Conservation (phyloP, 2,329 filamentous ascomycete species). For the Cladobotryum mycophilum region DNA sequence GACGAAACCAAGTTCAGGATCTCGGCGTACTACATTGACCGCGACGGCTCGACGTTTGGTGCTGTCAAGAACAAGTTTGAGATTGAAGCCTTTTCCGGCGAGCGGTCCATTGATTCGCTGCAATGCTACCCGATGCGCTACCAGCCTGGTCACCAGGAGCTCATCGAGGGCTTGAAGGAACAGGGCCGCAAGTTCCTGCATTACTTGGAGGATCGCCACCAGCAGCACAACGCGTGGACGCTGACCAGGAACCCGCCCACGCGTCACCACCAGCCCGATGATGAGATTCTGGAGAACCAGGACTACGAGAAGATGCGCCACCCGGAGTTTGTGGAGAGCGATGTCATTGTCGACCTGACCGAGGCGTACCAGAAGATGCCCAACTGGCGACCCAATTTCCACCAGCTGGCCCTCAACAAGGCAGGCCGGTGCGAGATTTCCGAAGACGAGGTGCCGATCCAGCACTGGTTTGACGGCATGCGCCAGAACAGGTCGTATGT, state of each 20-base stretch:
- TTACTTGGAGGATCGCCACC: constrained; percentile 30
- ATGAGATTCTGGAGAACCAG: constrained; percentile 26
- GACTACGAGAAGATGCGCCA: constrained; percentile 30
- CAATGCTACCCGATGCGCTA: constrained; percentile 35
- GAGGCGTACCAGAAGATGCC: constrained; percentile 35
- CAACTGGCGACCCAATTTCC: constrained; percentile 30
- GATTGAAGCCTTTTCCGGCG: constrained; percentile 31
- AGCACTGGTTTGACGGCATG: constrained; percentile 30
- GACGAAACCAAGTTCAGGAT: constrained; percentile 28
- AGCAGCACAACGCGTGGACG: constrained; percentile 37
- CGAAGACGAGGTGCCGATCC: constrained; percentile 31
- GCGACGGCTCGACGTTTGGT: constrained; percentile 33
- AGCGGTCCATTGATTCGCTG: constrained; percentile 31
- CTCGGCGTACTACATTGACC: constrained; percentile 37
- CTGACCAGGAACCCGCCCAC: constrained; percentile 31
- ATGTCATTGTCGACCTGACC: constrained; percentile 37
- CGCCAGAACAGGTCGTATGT: constrained; percentile 26
- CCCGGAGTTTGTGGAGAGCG: constrained; percentile 35
- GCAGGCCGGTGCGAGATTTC: constrained; percentile 23
- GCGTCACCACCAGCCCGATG: constrained; percentile 20
- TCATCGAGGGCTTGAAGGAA: constrained; percentile 26
- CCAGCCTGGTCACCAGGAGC: constrained; percentile 26
- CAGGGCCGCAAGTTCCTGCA: constrained; percentile 29
- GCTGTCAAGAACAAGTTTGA: constrained; percentile 32
- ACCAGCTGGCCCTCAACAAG: constrained; percentile 25